Conservation (phyloP, 345 rosid species). For the Mangifera indica region DNA sequence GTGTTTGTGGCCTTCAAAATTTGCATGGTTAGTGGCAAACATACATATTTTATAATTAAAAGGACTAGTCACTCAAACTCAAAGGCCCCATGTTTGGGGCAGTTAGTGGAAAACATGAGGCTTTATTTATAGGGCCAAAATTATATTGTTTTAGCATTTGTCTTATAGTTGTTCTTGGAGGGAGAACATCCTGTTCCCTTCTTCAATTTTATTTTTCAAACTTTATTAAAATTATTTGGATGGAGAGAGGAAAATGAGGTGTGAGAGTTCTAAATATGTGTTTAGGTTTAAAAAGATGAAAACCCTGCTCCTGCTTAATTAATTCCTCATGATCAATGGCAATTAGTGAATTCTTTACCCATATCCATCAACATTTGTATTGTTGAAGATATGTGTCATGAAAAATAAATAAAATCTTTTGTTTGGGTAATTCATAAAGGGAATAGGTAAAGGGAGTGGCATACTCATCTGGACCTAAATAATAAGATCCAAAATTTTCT, state of each 20-base stretch:
- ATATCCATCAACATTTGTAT: neutral
- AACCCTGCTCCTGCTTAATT: no score
- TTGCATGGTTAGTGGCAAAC: neutral
- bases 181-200: slow-evolving; percentile 19
- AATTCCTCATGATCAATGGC: neutral
- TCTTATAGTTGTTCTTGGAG: slow-evolving; percentile 33
- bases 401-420: no score
- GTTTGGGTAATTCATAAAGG: no score
- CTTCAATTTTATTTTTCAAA: no score
- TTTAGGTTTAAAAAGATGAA: no score
- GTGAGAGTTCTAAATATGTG: no score
- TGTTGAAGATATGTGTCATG: slow-evolving; percentile 14
- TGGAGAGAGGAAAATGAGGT: neutral
- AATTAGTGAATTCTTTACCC: no score
- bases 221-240: no score
- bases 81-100: slow-evolving; percentile 32
- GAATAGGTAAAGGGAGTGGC: no score
- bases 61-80: slow-evolving; percentile 10
- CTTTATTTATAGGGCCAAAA: slow-evolving; percentile 28
- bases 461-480: no score
- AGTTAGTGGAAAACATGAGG: slow-evolving; percentile 40
- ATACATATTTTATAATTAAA: neutral
- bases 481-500: no score
- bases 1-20: slow-evolving; percentile 17
- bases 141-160: slow-evolving; percentile 19